Percentiles rank a stretch among this genome's conserved stretches.
phyloP scores from a whole-genome alignment of 228 moss, liverwort and hornwort genomes.

The Sphagnum magellanicum region DNA sequence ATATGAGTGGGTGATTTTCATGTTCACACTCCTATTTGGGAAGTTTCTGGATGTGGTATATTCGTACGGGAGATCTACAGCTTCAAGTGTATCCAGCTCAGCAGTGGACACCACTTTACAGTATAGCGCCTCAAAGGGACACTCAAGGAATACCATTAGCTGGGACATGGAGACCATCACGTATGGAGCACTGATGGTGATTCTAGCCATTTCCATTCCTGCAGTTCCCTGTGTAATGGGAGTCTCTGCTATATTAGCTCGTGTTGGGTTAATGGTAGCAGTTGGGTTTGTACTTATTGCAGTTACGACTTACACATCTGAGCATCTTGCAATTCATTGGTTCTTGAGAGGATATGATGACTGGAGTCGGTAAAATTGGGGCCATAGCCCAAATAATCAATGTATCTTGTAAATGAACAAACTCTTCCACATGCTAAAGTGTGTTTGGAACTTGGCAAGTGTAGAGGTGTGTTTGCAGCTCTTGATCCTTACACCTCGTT shows the following conservation, averaged over 20 bases:
- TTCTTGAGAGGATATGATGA: constrained; percentile 72
- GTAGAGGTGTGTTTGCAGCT: no score
- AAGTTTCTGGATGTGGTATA: constrained; percentile 74
- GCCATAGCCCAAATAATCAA: not conserved
- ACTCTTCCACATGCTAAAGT: no score
- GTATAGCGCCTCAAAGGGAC: constrained; percentile 73
- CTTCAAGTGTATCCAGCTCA: constrained; percentile 31
- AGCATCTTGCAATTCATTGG: constrained; percentile 85
- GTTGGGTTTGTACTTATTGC: constrained; percentile 63
- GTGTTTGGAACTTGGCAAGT: no score
- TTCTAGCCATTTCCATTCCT: constrained; percentile 65
- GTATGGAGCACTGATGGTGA: constrained; percentile 50
- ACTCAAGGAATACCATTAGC: constrained; percentile 42
- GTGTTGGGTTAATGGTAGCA: constrained; percentile 64
- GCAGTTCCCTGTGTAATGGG: constrained; percentile 60
- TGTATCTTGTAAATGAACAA: no score
- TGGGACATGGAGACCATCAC: constrained; percentile 67
- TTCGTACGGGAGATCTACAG: constrained; percentile 43
- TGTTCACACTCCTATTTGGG: constrained; percentile 72
- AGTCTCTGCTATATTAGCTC: constrained; percentile 75
- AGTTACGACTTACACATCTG: constrained; percentile 72
- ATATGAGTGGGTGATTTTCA: constrained; percentile 92
- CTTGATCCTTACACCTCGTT: no score
- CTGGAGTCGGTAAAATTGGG: constrained; percentile 23
- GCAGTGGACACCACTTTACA: constrained; percentile 48